A percentile compares a stretch with the other conserved stretches of the same genome.
phyloP scores from a whole-genome alignment of 176 grass and related monocot genomes.

The Oropetium thomaeum region DNA sequence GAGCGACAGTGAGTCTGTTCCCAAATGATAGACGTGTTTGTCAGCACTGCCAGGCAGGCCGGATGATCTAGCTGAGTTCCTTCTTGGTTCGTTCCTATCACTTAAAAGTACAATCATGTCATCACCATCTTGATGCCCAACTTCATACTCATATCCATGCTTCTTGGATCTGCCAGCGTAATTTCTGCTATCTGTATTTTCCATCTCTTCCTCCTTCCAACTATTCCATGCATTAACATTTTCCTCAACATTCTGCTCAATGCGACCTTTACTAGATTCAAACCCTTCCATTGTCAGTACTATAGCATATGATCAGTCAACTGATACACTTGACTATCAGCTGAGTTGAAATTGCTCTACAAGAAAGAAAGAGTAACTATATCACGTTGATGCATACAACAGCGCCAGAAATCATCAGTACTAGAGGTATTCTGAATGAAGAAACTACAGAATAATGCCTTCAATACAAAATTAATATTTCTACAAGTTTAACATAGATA shows the following conservation, averaged over 20 bases:
- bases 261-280: constrained; percentile 33
- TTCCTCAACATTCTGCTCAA: constrained; percentile 37
- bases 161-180: constrained; percentile 50
- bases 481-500: neutral
- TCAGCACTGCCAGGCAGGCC: constrained; percentile 10
- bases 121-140: constrained; percentile 34
- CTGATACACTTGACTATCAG: neutral
- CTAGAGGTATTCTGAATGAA: neutral
- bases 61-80: constrained; percentile 23
- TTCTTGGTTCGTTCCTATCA: constrained; percentile 39
- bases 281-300: constrained; percentile 4
- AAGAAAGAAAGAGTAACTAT: constrained; percentile 11
- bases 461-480: neutral
- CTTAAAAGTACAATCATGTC: constrained; percentile 22
- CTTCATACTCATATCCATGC: constrained; percentile 40
- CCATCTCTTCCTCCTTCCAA: constrained; percentile 36
- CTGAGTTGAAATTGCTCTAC: neutral
- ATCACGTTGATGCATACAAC: neutral
- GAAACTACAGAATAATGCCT: neutral
- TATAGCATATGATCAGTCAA: neutral
- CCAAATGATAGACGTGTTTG: constrained; percentile 29
- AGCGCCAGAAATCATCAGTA: neutral
- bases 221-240: constrained; percentile 26
- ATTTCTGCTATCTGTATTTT: constrained; percentile 37
- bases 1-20: constrained; percentile 45